Evolutionary conservation across 192 early-diverging fungal species (phyloP), one percentile per base, ranked within the genome.

Genomic region (Coemansia sp.): DNA sequence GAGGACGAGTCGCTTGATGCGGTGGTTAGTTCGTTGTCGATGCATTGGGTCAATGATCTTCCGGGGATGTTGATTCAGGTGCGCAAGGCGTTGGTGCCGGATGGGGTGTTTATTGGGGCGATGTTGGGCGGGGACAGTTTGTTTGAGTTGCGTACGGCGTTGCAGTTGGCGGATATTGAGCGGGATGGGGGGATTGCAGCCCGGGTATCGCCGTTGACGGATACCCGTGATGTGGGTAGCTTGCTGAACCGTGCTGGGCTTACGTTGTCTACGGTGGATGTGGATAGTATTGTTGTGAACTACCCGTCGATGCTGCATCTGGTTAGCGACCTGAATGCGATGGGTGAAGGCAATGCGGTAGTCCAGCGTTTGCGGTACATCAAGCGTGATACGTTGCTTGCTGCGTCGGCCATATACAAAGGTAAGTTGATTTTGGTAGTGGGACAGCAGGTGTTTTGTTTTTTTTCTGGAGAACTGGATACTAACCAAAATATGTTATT

Each of bases 31-130:
- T 87, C 79, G 39, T 47, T 95, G 46, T 79, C 83, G 2, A 72
- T 95, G 77, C 91, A 98, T 62, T 98, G 94, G 94, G 85, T 98
- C 31, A 98, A 98, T 49, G 94, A 98, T 69, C 78, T 98, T 22
- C 91, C 90, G 19, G 71, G 71, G 0, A 76, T 90, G 34, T 67
- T 98, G 60, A 91, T 91, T 17, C 90, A 94, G 60, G 78, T 89
- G 25, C 82, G 80, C 28, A 76, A 80, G 29, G 77, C 84, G 1
- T 66, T 98, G 38, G 91, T 94, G 48, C 89, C 92, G 0, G 94
- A 98, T 60, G 86, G 91, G 31, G 82, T 89, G 44, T 98, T 98
- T 61, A 80, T 98, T 38, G 92, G 84, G 8, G 87, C 91, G 5
- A 86, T 98, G 83, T 80, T 94, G 74, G 92, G 94, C 26, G 91